Percentiles rank a stretch among this genome's conserved stretches.
phyloP scores from a whole-genome alignment of 495 filamentous ascomycete species.

The Pseudevernia furfuracea region DNA sequence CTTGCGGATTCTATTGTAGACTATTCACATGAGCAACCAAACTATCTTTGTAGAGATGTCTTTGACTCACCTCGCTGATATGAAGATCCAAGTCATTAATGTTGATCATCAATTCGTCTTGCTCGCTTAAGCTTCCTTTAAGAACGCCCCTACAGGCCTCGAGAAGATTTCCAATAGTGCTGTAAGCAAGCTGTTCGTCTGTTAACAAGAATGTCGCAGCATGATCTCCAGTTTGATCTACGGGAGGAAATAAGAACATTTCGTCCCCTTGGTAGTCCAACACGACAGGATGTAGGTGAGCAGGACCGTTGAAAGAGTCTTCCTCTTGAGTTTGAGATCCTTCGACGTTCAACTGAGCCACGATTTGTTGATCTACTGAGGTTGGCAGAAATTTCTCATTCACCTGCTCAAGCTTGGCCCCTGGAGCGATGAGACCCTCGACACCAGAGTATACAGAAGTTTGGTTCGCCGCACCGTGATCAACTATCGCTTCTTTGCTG shows the following conservation, averaged over 20 bases:
- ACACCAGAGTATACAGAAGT: background rate
- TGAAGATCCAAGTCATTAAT: slow-evolving; percentile 62
- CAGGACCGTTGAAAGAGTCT: background rate
- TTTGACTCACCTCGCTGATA: slow-evolving; percentile 57
- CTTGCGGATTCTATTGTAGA: slow-evolving; percentile 12
- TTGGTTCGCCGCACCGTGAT: background rate
- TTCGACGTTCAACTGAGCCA: background rate
- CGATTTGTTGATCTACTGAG: background rate
- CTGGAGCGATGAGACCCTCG: background rate
- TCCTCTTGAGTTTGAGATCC: background rate
- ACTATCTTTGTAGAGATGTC: background rate
- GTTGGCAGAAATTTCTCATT: background rate
- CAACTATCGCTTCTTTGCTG: background rate
- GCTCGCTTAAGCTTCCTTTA: slow-evolving; percentile 53
- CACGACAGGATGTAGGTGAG: slow-evolving; percentile 42
- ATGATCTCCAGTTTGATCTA: slow-evolving; percentile 47
- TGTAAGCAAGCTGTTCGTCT: slow-evolving; percentile 53
- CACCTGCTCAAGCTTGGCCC: background rate
- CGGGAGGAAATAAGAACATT: slow-evolving; percentile 64
- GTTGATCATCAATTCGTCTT: slow-evolving; percentile 62
- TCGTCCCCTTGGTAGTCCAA: slow-evolving; percentile 59
- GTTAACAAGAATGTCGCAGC: slow-evolving; percentile 67
- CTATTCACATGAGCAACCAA: slow-evolving; percentile 9
- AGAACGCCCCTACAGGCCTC: slow-evolving; percentile 59
- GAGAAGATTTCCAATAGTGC: slow-evolving; percentile 53